phyloP scores from a whole-genome alignment of 371 early-diverging fungal species.

The Haplosporangium sp. region DNA sequence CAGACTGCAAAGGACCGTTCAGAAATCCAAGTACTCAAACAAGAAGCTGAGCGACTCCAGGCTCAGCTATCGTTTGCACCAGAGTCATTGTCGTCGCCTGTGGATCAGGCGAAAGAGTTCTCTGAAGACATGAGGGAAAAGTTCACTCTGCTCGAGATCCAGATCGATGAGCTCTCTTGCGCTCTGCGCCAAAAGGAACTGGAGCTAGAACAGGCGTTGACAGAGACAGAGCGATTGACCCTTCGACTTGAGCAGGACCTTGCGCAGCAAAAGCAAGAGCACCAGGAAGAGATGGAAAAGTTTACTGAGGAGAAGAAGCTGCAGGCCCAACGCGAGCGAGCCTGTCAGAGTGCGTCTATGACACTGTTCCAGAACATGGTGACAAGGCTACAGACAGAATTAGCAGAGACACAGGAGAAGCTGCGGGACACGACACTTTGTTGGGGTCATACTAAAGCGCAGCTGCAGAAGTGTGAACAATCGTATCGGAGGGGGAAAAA shows the following conservation, averaged over 20 bases:
- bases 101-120: background rate
- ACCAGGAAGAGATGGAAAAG: constrained; percentile 13
- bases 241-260: constrained; percentile 26
- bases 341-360: constrained; percentile 20
- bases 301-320: constrained; percentile 30
- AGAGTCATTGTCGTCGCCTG: background rate
- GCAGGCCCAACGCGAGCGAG: constrained; percentile 43
- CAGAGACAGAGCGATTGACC: constrained; percentile 13
- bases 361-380: constrained; percentile 47
- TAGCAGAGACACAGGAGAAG: constrained; percentile 40
- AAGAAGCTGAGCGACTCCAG: constrained; percentile 3
- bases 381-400: constrained; percentile 31
- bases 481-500: constrained; percentile 24
- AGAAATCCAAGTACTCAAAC: constrained; percentile 3
- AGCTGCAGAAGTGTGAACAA: constrained; percentile 30
- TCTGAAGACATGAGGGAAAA: background rate
- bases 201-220: constrained; percentile 23
- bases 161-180: constrained; percentile 21
- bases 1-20: constrained; percentile 10
- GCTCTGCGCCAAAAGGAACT: constrained; percentile 28
- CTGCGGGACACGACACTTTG: constrained; percentile 28
- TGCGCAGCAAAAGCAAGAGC: constrained; percentile 11
- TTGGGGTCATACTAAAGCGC: constrained; percentile 45
- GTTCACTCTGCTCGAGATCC: constrained; percentile 15
- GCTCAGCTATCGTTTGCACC: background rate